A percentile compares a stretch with the other conserved stretches of the same genome.
Evolutionary conservation across 1,139 yeast species (phyloP).

Genomic region (Blastobotrys apis): DNA sequence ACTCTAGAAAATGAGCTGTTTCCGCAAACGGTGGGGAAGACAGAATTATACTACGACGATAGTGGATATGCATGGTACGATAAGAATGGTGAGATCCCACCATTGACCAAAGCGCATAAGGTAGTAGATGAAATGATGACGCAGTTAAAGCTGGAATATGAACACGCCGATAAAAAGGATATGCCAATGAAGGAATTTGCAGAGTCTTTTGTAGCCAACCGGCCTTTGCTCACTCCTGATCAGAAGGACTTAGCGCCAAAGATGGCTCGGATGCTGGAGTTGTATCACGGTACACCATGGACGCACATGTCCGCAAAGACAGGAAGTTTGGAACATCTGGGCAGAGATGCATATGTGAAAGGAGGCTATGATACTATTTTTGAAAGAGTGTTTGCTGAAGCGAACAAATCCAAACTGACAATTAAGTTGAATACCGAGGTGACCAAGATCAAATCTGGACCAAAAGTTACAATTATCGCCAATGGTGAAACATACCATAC

Average conservation of each 20-base stretch:
- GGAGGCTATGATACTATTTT: conserved; percentile 45
- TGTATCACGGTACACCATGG: conserved; percentile 78
- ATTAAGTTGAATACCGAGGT: conserved; percentile 47
- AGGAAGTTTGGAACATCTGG: conserved; percentile 62
- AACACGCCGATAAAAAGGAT: conserved; percentile 47
- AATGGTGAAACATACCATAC: conserved; percentile 30
- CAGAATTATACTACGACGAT: conserved; percentile 48
- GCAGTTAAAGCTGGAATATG: conserved; percentile 52
- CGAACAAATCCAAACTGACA: conserved; percentile 16
- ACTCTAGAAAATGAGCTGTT: conserved; percentile 63
- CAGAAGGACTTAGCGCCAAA: conserved; percentile 52
- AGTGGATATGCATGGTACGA: conserved; percentile 33
- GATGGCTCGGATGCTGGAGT: conserved; percentile 54
- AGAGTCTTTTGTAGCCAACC: conserved; percentile 43
- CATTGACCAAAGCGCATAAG: conserved; percentile 37
- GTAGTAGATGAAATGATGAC: conserved; percentile 56
- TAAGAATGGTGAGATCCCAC: conserved; percentile 34
- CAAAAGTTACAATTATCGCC: conserved; percentile 20
- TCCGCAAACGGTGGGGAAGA: conserved; percentile 31
- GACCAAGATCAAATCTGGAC: conserved; percentile 35
- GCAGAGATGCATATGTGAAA: conserved; percentile 64
- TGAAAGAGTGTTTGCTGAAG: conserved; percentile 16
- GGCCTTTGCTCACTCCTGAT: conserved; percentile 45
- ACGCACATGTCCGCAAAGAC: conserved; percentile 62
- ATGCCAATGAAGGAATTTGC: conserved; percentile 48